Base-by-base conservation (phyloP, 345 rosid genomes). In the Rhodamnia argentea region DNA sequence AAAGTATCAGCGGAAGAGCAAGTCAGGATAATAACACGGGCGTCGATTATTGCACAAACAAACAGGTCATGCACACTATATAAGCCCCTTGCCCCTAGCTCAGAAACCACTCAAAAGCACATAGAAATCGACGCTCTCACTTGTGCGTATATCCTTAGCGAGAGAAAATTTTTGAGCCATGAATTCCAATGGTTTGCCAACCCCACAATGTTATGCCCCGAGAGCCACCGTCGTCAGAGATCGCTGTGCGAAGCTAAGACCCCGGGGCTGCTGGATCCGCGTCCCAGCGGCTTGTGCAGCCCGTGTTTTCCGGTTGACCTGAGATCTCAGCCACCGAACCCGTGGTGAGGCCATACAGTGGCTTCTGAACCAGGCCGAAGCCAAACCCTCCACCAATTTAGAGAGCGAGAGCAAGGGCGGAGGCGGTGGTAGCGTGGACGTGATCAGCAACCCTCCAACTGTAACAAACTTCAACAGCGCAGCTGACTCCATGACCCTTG, bases 321-420 rank as follows among this genome's bases (percentile, higher is more conserved):
- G 55, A 1, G 86, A 89, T 29, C 91, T 89, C 14, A 89, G 92
- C 55, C 90, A 86, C 32, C 24, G 78, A 3, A 82, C 74, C 47
- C 70, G 83, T 7, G 88, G 92, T 18, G 85, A 89, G 85, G 88
- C 92, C 85, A 57, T 91, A 29, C 86, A 87, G 60, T 91, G 91
- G 92, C 91, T 91, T 78, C 90, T 91, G 70, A 18, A 37, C 57
- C 86, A 82, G 15, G 87, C 85, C 51, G 87, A 86, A 60, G 13
- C 86, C 82, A 32, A 86, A 7, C 64, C 82, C 82, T 51, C 86
- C 50, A 85, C 84, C 53, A 64, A 4, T 29, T 16, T 16, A 7
- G 78, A 13, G 37, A 70, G 10, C 0, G 24, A 32, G 23, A 32
- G 78, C 24, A 0, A 64, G 9, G 76, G 12, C 11, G 47, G 13